phyloP scores from a whole-genome alignment of 257 asterid species.

The Primulina huaijiensis region DNA sequence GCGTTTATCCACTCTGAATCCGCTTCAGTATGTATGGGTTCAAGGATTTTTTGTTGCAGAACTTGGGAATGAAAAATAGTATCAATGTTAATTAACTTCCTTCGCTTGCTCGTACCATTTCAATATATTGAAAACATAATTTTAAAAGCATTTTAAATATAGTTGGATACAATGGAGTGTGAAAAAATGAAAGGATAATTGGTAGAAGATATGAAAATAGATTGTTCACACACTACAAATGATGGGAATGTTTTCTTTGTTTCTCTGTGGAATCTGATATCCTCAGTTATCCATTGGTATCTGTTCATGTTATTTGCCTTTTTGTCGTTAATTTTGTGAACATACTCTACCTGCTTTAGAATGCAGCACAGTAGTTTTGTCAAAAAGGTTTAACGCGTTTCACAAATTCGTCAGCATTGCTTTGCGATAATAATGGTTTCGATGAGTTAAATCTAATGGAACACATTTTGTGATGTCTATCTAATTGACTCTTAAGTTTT shows the following conservation, averaged over 20 bases:
- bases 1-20: not conserved
- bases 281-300: too few species aligned
- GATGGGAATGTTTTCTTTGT: not conserved
- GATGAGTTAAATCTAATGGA: not conserved
- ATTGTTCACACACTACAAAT: not conserved
- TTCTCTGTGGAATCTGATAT: not conserved
- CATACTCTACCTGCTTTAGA: not conserved
- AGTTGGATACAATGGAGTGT: not conserved
- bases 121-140: not conserved
- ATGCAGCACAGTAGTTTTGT: not conserved
- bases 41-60: not conserved
- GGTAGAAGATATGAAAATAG: not conserved
- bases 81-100: not conserved
- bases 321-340: not conserved
- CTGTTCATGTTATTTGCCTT: not conserved
- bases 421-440: not conserved
- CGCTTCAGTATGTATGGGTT: not conserved
- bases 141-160: too few species aligned
- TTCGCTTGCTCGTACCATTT: not conserved
- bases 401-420: not conserved
- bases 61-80: not conserved
- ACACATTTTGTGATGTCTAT: not conserved
- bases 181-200: too few species aligned
- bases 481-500: not conserved
- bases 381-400: not conserved